These are phyloP conservation scores for Phoma sp. DNA, from an alignment of 2,329 filamentous ascomycete genomes.

Conservation along the genomic window DNA sequence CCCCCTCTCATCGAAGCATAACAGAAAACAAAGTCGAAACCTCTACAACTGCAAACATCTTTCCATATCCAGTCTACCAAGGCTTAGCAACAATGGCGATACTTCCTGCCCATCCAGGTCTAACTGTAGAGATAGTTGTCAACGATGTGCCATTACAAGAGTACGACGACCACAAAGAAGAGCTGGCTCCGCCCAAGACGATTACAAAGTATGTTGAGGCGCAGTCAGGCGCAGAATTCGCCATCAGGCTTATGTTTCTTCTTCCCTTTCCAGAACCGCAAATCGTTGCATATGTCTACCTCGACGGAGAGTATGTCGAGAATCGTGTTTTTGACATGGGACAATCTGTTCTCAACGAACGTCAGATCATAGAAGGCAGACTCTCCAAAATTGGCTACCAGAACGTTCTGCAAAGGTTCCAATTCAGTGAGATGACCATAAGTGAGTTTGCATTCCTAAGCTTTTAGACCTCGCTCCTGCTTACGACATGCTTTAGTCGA, in stretches of 20 bases:
- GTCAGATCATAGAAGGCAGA: not conserved
- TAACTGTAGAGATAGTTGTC: constrained; percentile 21
- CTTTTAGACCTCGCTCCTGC: too few species aligned
- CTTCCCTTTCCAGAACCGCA: not conserved
- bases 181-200: not conserved
- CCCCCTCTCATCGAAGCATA: not conserved
- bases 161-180: constrained; percentile 31
- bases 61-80: not conserved
- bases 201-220: constrained; percentile 43
- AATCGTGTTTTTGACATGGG: not conserved
- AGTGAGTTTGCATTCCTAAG: not conserved
- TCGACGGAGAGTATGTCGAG: not conserved
- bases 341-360: not conserved
- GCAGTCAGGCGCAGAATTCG: constrained; percentile 30
- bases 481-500: not conserved
- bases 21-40: not conserved
- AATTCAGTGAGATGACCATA: not conserved
- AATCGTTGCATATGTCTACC: not conserved
- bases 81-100: not conserved
- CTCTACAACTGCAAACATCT: not conserved
- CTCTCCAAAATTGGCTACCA: not conserved
- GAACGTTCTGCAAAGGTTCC: not conserved
- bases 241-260: not conserved
- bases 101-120: not conserved
- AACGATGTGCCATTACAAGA: constrained; percentile 29